Evolutionary conservation across 2,329 filamentous ascomycete genomes (phyloP).

Genomic region (Pseudocercospora pini-densiflorae): DNA sequence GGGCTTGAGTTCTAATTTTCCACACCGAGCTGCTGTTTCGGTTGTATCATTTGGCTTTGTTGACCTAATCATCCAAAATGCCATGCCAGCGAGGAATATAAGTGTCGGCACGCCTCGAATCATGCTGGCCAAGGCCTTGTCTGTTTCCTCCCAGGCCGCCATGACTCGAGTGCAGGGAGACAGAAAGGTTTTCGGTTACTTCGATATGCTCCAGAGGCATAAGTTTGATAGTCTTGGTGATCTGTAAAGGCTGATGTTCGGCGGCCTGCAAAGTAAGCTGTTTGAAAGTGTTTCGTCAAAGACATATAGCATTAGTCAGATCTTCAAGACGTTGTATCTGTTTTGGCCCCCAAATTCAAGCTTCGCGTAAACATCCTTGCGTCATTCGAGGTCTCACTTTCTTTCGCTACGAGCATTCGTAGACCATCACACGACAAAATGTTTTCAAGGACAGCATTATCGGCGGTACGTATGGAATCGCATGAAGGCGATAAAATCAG

Average conservation of each 20-base stretch:
- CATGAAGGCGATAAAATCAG: neutral
- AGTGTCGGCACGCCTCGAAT: neutral
- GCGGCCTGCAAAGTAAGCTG: too few species aligned
- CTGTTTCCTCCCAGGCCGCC: constrained; percentile 18
- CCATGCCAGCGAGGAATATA: constrained; percentile 6
- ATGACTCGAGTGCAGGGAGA: neutral
- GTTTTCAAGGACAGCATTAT: constrained; percentile 38
- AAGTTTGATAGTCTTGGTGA: neutral
- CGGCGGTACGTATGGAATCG: constrained; percentile 27
- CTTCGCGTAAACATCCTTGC: constrained; percentile 14
- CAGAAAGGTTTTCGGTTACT: neutral
- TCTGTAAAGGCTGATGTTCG: neutral
- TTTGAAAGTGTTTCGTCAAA: neutral
- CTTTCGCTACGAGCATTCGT: neutral
- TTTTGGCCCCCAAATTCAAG: constrained; percentile 16
- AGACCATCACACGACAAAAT: constrained; percentile 26
- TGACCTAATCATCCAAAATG: neutral
- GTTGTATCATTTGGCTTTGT: too few species aligned
- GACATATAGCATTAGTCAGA: constrained; percentile 22
- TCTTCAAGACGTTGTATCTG: neutral
- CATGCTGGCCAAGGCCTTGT: constrained; percentile 18
- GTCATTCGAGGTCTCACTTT: constrained; percentile 8
- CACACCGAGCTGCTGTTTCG: neutral
- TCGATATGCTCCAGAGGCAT: neutral
- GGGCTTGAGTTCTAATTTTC: too few species aligned